A percentile compares a stretch with the other conserved stretches of the same genome.
These are phyloP conservation scores for Dioszegia aurantiaca DNA, from an alignment of 768 basidiomycete species.

Conservation along the genomic window DNA sequence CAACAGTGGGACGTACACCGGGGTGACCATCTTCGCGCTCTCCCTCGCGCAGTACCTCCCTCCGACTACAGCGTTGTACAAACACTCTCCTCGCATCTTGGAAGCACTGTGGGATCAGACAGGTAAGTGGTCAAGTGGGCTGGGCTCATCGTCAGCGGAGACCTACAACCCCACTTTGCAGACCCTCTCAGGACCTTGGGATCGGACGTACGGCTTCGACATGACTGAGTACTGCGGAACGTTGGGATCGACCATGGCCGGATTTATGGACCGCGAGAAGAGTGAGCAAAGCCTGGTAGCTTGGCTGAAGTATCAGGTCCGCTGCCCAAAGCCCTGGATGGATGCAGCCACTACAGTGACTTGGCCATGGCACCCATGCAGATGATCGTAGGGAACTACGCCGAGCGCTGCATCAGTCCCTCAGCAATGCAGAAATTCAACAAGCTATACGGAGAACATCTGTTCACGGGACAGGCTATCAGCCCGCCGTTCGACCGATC, in stretches of 20 bases:
- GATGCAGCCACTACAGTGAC: constrained; percentile 18
- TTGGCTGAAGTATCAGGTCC: background rate
- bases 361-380: constrained; percentile 28
- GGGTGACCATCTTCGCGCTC: constrained; percentile 21
- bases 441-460: constrained; percentile 5
- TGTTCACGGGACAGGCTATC: constrained; percentile 11
- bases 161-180: constrained; percentile 22
- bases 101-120: constrained; percentile 17
- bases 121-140: background rate
- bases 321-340: constrained; percentile 16
- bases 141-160: background rate
- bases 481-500: constrained; percentile 18
- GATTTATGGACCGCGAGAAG: constrained; percentile 5
- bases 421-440: constrained; percentile 1
- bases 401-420: constrained; percentile 8
- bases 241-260: constrained; percentile 18
- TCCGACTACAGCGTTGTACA: constrained; percentile 5
- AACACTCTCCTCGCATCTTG: constrained; percentile 17
- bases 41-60: constrained; percentile 21
- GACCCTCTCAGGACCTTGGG: constrained; percentile 21
- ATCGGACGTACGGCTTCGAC: constrained; percentile 23
- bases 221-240: constrained; percentile 23
- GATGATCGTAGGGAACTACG: constrained; percentile 16
- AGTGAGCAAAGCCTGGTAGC: background rate
- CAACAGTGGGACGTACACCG: constrained; percentile 23